Percentiles rank a stretch among this genome's conserved stretches.
These are phyloP conservation scores for Stramenopiles sp. DNA, from an alignment of 352 stramenopile genomes.

Conservation along the genomic window DNA sequence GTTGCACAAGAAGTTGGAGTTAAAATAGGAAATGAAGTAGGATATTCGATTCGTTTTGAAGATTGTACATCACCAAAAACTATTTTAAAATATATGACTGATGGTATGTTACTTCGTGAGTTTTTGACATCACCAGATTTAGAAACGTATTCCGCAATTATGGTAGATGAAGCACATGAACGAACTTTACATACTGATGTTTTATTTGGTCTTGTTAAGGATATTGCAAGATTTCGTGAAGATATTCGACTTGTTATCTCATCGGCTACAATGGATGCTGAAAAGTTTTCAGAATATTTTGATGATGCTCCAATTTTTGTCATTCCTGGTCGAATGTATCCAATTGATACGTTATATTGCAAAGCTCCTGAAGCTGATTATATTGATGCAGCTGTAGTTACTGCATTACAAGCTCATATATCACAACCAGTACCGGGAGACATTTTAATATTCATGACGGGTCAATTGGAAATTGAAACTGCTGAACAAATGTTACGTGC, in stretches of 20 bases:
- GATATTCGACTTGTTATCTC: slow-evolving; percentile 92
- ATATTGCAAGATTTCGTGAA: slow-evolving; percentile 67
- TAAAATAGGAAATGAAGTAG: slow-evolving; percentile 78
- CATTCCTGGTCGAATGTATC: slow-evolving; percentile 78
- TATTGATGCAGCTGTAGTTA: slow-evolving; percentile 84
- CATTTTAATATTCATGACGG: slow-evolving; percentile 94
- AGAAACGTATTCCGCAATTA: slow-evolving; percentile 66
- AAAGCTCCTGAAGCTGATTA: slow-evolving; percentile 58
- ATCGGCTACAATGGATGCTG: slow-evolving; percentile 75
- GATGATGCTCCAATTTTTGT: slow-evolving; percentile 91
- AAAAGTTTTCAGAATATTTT: slow-evolving; percentile 96
- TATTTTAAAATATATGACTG: slow-evolving; percentile 94
- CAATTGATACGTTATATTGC: slow-evolving; percentile 88
- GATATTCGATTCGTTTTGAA: slow-evolving; percentile 96
- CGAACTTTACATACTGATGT: slow-evolving; percentile 90
- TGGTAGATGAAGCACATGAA: slow-evolving; percentile 96
- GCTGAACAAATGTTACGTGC: slow-evolving; percentile 70
- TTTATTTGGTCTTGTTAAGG: slow-evolving; percentile 91
- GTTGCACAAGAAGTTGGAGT: slow-evolving; percentile 93
- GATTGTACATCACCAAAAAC: slow-evolving; percentile 91
- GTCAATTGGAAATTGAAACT: slow-evolving; percentile 96
- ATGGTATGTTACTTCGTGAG: slow-evolving; percentile 94
- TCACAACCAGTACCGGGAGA: slow-evolving; percentile 74
- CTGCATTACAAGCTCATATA: slow-evolving; percentile 91
- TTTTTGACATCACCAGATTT: slow-evolving; percentile 81